These are phyloP conservation scores for Citrus mangshanensis DNA, from an alignment of 345 rosid species.

Conservation along the genomic window DNA sequence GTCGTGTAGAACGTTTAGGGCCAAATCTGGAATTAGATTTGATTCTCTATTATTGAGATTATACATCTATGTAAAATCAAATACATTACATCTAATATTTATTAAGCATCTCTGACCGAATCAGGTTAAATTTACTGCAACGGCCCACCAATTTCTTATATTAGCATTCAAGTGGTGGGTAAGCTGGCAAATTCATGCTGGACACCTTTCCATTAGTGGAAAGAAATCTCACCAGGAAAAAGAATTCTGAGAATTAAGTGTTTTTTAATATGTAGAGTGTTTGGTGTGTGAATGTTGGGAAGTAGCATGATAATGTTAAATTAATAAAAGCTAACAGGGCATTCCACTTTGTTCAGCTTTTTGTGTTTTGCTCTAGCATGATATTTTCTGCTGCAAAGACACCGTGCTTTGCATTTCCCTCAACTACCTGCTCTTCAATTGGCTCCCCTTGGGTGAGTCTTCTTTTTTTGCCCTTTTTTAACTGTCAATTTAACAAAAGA, in stretches of 20 bases:
- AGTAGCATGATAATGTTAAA: constrained; percentile 19
- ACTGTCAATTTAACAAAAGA: background rate
- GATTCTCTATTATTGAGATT: background rate
- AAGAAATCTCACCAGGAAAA: constrained; percentile 23
- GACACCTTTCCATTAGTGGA: constrained; percentile 36
- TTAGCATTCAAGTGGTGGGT: constrained; percentile 20
- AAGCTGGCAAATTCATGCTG: constrained; percentile 25
- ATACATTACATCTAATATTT: background rate
- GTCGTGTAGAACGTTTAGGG: background rate
- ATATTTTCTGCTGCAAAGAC: constrained; percentile 16
- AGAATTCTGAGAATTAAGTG: background rate
- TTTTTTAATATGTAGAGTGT: background rate
- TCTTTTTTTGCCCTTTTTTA: background rate
- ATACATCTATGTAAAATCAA: background rate
- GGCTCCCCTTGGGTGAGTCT: background rate
- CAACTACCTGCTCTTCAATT: background rate
- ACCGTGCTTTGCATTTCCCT: background rate
- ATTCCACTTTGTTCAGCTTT: constrained; percentile 32
- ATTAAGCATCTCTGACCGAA: background rate
- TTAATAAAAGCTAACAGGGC: constrained; percentile 14
- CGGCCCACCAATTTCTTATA: constrained; percentile 32
- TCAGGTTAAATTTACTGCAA: constrained; percentile 1
- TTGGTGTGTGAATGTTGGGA: constrained; percentile 12
- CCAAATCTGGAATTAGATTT: background rate
- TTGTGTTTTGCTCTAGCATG: constrained; percentile 4